These are phyloP conservation scores for Alopecurus myosuroides DNA, from an alignment of 176 grass and related monocot species.

Conservation along the genomic window DNA sequence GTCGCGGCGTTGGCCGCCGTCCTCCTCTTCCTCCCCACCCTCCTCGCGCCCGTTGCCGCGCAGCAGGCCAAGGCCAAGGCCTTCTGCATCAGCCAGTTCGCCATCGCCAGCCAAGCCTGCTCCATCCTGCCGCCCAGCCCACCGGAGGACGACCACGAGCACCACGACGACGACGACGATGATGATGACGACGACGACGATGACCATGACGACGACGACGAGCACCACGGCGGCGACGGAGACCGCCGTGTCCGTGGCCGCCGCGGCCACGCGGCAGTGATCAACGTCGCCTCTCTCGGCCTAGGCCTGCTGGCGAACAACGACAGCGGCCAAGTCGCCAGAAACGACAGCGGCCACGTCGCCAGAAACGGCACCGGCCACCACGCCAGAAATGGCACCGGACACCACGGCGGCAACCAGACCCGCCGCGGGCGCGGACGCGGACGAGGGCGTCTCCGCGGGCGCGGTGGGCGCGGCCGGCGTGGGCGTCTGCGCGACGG, in stretches of 20 bases:
- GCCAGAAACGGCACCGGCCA: neutral
- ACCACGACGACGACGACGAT: neutral
- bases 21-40: conserved; percentile 36
- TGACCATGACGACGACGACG: neutral
- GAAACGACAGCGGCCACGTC: neutral
- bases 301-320: conserved; percentile 11
- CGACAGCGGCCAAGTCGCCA: neutral
- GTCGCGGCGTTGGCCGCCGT: conserved; percentile 20
- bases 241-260: neutral
- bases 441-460: neutral
- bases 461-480: neutral
- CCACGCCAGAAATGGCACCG: conserved; percentile 14
- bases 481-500: conserved; percentile 1
- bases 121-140: conserved; percentile 47
- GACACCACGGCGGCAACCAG: conserved; percentile 28
- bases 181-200: neutral
- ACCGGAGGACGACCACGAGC: conserved; percentile 30
- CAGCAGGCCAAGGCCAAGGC: conserved; percentile 44
- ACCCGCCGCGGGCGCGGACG: conserved; percentile 6
- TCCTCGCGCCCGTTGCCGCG: conserved; percentile 18
- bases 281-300: neutral
- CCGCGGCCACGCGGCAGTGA: neutral
- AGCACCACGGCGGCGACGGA: neutral
- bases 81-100: conserved; percentile 79
- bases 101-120: conserved; percentile 76